These are phyloP conservation scores for Penicillium brasilianum DNA, from an alignment of 2,329 filamentous ascomycete genomes.

Conservation along the genomic window DNA sequence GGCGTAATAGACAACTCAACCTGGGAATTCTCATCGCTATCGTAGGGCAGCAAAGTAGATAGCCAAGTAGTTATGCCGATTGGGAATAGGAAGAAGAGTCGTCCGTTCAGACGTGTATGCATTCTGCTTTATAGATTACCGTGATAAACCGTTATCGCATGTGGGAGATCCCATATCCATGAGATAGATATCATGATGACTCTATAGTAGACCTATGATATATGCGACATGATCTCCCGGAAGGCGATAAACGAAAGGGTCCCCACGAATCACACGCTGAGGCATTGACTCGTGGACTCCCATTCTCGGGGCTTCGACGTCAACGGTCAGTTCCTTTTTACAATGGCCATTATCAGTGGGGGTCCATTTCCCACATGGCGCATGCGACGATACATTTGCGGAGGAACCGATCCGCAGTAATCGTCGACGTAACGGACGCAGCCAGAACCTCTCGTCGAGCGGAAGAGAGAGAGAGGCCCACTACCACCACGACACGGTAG, in stretches of 20 bases:
- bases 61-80: no score
- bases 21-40: constrained; percentile 1
- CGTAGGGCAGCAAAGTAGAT: constrained; percentile 25
- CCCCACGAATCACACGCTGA: not conserved
- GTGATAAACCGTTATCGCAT: not conserved
- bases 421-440: constrained; percentile 9
- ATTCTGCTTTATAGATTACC: not conserved
- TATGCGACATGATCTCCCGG: not conserved
- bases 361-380: constrained; percentile 15
- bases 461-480: constrained; percentile 7
- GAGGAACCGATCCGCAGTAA: constrained; percentile 19
- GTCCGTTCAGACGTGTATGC: no score
- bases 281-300: not conserved
- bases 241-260: not conserved
- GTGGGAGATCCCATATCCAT: not conserved
- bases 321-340: not conserved
- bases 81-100: no score
- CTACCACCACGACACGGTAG: constrained; percentile 21
- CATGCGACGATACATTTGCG: constrained; percentile 27
- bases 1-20: not conserved
- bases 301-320: not conserved
- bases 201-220: not conserved
- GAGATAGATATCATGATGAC: not conserved
- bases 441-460: not conserved
- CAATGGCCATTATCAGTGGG: constrained; percentile 3